Conservation (phyloP, 805 yeast species). For the Lachancea sp. region DNA sequence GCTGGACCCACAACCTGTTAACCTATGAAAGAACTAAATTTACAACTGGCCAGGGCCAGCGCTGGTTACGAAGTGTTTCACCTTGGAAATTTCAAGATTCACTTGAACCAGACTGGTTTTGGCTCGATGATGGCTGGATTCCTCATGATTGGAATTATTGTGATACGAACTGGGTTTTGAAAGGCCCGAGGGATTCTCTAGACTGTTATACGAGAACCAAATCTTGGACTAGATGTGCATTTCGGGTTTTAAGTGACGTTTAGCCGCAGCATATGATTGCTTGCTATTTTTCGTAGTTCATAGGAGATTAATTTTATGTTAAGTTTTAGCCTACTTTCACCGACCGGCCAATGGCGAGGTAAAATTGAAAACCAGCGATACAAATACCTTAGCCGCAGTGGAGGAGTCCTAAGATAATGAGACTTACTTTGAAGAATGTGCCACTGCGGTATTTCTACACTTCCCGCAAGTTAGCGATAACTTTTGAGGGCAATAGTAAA, state of each 20-base stretch:
- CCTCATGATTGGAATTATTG: slow-evolving; percentile 23
- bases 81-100: slow-evolving; percentile 22
- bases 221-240: slow-evolving; percentile 22
- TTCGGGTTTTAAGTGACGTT: slow-evolving; percentile 5
- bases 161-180: slow-evolving; percentile 24
- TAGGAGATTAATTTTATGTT: no score
- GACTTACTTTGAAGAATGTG: not conserved
- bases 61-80: slow-evolving; percentile 6
- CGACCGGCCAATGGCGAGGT: no score
- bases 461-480: slow-evolving; percentile 15
- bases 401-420: not conserved
- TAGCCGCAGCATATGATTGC: not conserved
- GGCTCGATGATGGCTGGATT: slow-evolving; percentile 29
- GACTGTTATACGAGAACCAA: slow-evolving; percentile 27
- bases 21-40: slow-evolving; percentile 23
- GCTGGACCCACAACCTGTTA: slow-evolving; percentile 21
- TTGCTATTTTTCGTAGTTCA: no score
- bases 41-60: slow-evolving; percentile 10
- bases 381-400: no score
- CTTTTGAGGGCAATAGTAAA: slow-evolving; percentile 34
- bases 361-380: no score
- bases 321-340: no score
- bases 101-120: slow-evolving; percentile 19
- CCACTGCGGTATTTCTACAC: slow-evolving; percentile 1
- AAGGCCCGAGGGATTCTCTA: slow-evolving; percentile 23